Evolutionary conservation across 805 yeast species (phyloP).

Genomic region (Ogataea corticis): DNA sequence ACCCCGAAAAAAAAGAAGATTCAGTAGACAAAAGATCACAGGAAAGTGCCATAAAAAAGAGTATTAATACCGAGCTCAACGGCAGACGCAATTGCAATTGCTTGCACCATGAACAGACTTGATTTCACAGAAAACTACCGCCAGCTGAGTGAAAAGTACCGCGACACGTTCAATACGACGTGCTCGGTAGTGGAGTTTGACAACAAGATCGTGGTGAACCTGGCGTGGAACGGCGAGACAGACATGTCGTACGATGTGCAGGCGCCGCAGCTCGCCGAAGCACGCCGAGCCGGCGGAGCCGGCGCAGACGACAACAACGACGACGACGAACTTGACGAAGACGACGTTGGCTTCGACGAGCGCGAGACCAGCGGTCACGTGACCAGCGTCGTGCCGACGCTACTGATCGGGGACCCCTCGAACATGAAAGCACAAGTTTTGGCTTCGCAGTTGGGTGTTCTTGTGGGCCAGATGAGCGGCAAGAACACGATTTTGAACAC

Average conservation of each 20-base stretch:
- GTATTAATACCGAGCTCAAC: too few species aligned
- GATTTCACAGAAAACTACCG: conserved; percentile 14
- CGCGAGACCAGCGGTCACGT: conserved; percentile 12
- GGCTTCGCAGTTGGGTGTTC: conserved; percentile 50
- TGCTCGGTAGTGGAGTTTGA: conserved; percentile 34
- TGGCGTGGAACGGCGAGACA: conserved; percentile 45
- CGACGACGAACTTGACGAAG: conserved; percentile 8
- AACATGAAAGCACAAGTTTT: conserved; percentile 47
- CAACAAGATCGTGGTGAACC: conserved; percentile 42
- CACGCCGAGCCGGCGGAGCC: conserved; percentile 15
- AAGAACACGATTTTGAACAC: conserved; percentile 45
- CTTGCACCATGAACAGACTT: not conserved
- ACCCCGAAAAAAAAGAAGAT: not conserved
- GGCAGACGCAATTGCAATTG: too few species aligned
- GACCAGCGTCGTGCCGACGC: conserved; percentile 20
- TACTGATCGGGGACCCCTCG: conserved; percentile 47
- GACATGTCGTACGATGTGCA: conserved; percentile 51
- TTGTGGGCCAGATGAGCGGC: conserved; percentile 35
- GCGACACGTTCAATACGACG: conserved; percentile 15
- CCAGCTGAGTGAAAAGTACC: conserved; percentile 10
- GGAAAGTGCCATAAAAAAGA: not conserved
- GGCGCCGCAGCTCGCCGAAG: conserved; percentile 20
- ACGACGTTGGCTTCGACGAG: conserved; percentile 25
- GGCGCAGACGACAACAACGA: conserved; percentile 6
- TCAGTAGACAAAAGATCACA: not conserved